Base-by-base conservation (phyloP, 176 grass and related monocot genomes). In the Dactylis glomerata region DNA sequence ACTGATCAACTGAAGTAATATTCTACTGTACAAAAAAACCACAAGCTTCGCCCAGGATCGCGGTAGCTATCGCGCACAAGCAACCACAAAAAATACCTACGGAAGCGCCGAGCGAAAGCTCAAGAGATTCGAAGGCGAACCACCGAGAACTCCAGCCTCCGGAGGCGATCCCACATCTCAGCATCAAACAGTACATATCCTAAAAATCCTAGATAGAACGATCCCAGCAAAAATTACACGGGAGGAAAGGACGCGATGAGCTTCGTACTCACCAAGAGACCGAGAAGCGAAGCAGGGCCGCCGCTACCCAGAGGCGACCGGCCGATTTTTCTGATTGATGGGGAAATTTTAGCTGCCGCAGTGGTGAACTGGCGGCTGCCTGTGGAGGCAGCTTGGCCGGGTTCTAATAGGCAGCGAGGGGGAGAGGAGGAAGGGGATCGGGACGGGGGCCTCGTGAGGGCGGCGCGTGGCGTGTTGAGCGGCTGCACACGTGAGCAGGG, bases 291-390 rank as follows among this genome's bases (percentile, higher is more conserved):
- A 83, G 88, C 50, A 27, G 24, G 30, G 1, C 15, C 12, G 17
- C 36, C 8, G 12, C 10, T 10, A n/a, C 36, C 28, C 1, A 50
- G 32, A 80, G 71, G 3, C 37, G 27, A 37, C 12, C 37, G 27
- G 27, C 12, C 58, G 7, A 67, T 74, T 40, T 64, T 30, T 63
- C 6, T 24, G 20, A 14, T 13, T 13, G 1, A 20, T 22, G 46
- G 49, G 34, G 1, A 0, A 17, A 32, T 3, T 23, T 19, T n/a
- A 75, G 84, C 77, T 61, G 75, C 82, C 75, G 75, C 89, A 90
- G 84, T 69, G 33, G 68, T 61, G 49, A 80, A 87, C 75, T 82
- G 80, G 62, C 89, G 89, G 86, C 89, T 86, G 85, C 8, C 26
- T 36, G 16, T 26, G 74, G 58, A 40, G 34, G 68, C 33, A 24